These are phyloP conservation scores for Hypoxylon sp. DNA, from an alignment of 2,329 filamentous ascomycete genomes.

Conservation along the genomic window DNA sequence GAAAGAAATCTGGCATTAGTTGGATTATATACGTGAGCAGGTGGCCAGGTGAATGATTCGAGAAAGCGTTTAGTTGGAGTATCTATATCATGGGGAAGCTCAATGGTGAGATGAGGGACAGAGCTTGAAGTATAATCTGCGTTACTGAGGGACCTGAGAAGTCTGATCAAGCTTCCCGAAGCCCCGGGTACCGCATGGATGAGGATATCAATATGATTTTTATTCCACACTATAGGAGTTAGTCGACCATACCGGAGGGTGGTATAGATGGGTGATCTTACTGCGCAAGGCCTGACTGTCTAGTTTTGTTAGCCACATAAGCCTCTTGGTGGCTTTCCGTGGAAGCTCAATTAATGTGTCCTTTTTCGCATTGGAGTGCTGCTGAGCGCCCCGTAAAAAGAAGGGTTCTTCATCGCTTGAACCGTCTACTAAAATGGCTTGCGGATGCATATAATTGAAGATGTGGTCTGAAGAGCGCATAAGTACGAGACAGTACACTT, in stretches of 20 bases:
- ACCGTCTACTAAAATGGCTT: slow-evolving; percentile 79
- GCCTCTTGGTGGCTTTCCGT: slow-evolving; percentile 67
- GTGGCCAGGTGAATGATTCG: slow-evolving; percentile 75
- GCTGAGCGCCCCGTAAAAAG: slow-evolving; percentile 71
- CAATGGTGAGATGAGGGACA: slow-evolving; percentile 82
- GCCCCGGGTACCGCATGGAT: slow-evolving; percentile 79
- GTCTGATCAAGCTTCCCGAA: slow-evolving; percentile 78
- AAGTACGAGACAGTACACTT: slow-evolving; percentile 28
- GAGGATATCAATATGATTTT: slow-evolving; percentile 81
- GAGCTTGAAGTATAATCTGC: slow-evolving; percentile 81
- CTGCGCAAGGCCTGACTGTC: slow-evolving; percentile 77
- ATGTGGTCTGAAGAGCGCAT: slow-evolving; percentile 68
- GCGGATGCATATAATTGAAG: slow-evolving; percentile 78
- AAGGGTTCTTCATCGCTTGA: slow-evolving; percentile 74
- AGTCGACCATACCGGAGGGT: slow-evolving; percentile 38
- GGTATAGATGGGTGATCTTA: slow-evolving; percentile 50
- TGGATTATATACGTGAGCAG: slow-evolving; percentile 54
- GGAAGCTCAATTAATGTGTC: slow-evolving; percentile 83
- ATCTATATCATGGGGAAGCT: slow-evolving; percentile 80
- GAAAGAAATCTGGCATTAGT: slow-evolving; percentile 68
- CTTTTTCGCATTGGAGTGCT: slow-evolving; percentile 62
- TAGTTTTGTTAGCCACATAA: slow-evolving; percentile 82
- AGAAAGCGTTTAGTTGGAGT: slow-evolving; percentile 72
- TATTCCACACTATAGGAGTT: slow-evolving; percentile 74
- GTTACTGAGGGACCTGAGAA: slow-evolving; percentile 78